These are phyloP conservation scores for Dipteronia sinensis DNA, from an alignment of 345 rosid genomes.

Conservation along the genomic window DNA sequence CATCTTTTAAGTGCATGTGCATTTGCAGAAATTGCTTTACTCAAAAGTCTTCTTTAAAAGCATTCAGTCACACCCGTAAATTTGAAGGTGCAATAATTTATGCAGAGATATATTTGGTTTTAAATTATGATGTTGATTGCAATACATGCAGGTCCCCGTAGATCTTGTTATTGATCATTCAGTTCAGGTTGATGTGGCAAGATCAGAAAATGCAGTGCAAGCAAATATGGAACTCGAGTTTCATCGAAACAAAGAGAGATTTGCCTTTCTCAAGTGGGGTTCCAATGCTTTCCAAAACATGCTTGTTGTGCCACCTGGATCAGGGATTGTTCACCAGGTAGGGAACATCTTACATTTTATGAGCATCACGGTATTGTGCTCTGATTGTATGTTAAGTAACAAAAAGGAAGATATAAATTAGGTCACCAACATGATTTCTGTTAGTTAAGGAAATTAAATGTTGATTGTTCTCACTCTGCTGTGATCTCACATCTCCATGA, in stretches of 20 bases:
- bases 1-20: neutral
- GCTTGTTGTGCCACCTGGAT: conserved; percentile 98
- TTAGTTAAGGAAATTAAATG: neutral
- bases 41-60: neutral
- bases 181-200: conserved; percentile 90
- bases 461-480: neutral
- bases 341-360: neutral
- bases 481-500: neutral
- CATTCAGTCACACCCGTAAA: neutral
- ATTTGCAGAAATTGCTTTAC: neutral
- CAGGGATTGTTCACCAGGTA: conserved; percentile 97
- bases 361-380: neutral
- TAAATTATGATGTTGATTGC: neutral
- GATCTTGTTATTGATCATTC: conserved; percentile 99
- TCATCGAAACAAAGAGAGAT: conserved; percentile 83
- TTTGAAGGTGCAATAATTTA: neutral
- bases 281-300: conserved; percentile 86
- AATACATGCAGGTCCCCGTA: conserved; percentile 74
- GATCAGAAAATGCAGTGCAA: conserved; percentile 91
- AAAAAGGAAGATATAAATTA: neutral
- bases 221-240: conserved; percentile 95
- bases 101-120: neutral
- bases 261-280: conserved; percentile 96
- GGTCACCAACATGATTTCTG: neutral
- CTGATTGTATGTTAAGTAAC: neutral